Base-by-base conservation (phyloP, 176 grass and related monocot species). In the Musa itinerans region DNA sequence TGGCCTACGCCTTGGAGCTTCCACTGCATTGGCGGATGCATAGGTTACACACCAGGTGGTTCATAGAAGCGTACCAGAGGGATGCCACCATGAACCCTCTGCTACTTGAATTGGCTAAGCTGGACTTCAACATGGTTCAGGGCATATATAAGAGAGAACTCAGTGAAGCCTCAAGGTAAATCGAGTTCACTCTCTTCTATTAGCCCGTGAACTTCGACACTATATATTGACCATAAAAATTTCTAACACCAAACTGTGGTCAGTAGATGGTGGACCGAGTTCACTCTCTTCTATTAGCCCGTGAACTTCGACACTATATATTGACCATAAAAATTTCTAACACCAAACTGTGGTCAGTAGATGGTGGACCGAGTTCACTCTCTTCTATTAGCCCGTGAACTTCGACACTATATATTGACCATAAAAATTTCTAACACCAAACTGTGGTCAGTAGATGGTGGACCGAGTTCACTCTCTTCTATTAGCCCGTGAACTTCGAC, bases 81-180 rank as follows among this genome's bases (percentile, higher is more conserved):
- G 51, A 80, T 13, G n/a, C 58, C 10, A 65, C 75, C 15, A 69
- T 23, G 52, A 76, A 29, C 16, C 52, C 61, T 53, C 9, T 58
- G 11, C 72, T 85, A 10, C 72, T 68, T 21, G 78, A 85, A 48
- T 43, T 85, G 17, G 73, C 83, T 12, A 69, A 71, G 65, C 58
- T 81, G 48, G 83, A 85, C 69, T 85, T 80, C 69, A 85, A 85
- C 63, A 9, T 62, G 48, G 11, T 85, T 27, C 83, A 85, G 51
- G 62, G 65, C 26, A n/a, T 26, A 1, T 52, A 78, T 48, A 72
- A 24, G 57, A 49, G 29, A 52, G 83, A 85, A 29, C 83, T 85
- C 53, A 75, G 67, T n/a, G 23, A 61, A 34, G 21, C 68, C 1
- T 84, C 76, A 24, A 79, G 76, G 82, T 84, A 79, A 17, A 78